A percentile compares a stretch with the other conserved stretches of the same genome.
These are phyloP conservation scores for Cinnamomum micranthum DNA, from an alignment of 164 flowering plant genomes.

Conservation along the genomic window DNA sequence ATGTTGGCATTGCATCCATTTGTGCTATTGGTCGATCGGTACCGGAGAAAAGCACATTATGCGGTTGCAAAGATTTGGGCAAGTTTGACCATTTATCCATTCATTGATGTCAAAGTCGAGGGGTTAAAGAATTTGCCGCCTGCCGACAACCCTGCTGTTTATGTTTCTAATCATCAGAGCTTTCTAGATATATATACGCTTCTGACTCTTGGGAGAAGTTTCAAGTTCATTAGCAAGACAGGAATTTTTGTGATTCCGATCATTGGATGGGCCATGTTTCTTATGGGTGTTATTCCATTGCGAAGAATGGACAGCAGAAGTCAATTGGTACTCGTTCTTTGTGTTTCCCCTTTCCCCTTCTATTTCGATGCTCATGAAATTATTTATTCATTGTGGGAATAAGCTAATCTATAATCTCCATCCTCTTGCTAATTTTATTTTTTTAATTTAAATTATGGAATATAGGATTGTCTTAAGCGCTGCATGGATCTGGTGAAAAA, in stretches of 20 bases:
- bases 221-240: slow-evolving; percentile 95
- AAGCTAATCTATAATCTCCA: too few species aligned
- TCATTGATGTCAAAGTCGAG: slow-evolving; percentile 56
- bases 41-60: slow-evolving; percentile 65
- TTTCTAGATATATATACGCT: slow-evolving; percentile 84
- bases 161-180: slow-evolving; percentile 94
- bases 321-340: slow-evolving; percentile 60
- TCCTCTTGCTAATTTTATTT: neutral
- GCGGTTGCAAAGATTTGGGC: slow-evolving; percentile 87
- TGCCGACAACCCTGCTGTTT: slow-evolving; percentile 75
- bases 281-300: slow-evolving; percentile 79
- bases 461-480: slow-evolving; percentile 78
- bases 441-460: neutral
- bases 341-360: neutral
- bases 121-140: slow-evolving; percentile 88
- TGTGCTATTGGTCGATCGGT: slow-evolving; percentile 69
- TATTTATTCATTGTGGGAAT: neutral
- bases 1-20: slow-evolving; percentile 86
- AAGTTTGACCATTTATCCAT: slow-evolving; percentile 48
- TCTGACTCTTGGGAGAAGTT: slow-evolving; percentile 77
- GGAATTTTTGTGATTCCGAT: slow-evolving; percentile 70
- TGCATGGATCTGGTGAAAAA: slow-evolving; percentile 73
- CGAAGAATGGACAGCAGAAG: slow-evolving; percentile 91
- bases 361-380: neutral
- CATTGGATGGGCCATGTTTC: slow-evolving; percentile 95